phyloP scores from a whole-genome alignment of 768 basidiomycete species.

The Tephrocybe rancida region DNA sequence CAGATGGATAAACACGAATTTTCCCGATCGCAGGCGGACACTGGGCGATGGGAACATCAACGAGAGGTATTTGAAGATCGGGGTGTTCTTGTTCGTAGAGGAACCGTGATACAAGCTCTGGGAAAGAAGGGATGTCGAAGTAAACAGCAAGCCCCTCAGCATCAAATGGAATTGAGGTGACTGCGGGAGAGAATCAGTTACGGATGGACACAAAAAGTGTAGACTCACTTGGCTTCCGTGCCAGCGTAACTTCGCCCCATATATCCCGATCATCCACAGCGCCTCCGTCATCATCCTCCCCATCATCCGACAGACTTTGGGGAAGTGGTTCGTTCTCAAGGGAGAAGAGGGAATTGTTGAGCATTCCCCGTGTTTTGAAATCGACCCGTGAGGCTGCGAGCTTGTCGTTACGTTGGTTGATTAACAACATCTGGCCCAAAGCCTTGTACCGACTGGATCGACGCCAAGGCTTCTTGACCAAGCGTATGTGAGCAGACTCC shows the following conservation, averaged over 20 bases:
- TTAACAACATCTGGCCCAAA: conserved; percentile 22
- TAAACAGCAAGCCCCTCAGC: neutral
- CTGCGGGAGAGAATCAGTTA: too few relatives aligned
- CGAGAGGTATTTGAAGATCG: neutral
- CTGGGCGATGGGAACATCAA: neutral
- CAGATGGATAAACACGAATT: conserved; percentile 7
- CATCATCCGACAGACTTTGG: too few relatives aligned
- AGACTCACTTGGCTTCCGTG: neutral
- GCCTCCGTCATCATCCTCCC: neutral
- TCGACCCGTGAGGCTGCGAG: conserved; percentile 9
- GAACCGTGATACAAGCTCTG: conserved; percentile 15
- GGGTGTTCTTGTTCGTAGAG: conserved; percentile 19
- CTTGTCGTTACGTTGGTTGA: conserved; percentile 18
- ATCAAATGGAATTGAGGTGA: neutral
- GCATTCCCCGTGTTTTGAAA: conserved; percentile 7
- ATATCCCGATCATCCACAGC: neutral
- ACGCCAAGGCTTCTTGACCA: conserved; percentile 23
- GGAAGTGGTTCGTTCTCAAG: neutral
- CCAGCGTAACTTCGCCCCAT: neutral
- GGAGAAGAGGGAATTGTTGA: neutral
- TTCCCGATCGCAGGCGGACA: conserved; percentile 1
- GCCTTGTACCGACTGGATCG: conserved; percentile 19
- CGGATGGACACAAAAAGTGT: too few relatives aligned
- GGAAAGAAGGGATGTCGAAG: conserved; percentile 10
- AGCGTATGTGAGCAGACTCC: conserved; percentile 1